Evolutionary conservation across 1,284 basidiomycete species (phyloP).

Genomic region (Inonotus obliquus): DNA sequence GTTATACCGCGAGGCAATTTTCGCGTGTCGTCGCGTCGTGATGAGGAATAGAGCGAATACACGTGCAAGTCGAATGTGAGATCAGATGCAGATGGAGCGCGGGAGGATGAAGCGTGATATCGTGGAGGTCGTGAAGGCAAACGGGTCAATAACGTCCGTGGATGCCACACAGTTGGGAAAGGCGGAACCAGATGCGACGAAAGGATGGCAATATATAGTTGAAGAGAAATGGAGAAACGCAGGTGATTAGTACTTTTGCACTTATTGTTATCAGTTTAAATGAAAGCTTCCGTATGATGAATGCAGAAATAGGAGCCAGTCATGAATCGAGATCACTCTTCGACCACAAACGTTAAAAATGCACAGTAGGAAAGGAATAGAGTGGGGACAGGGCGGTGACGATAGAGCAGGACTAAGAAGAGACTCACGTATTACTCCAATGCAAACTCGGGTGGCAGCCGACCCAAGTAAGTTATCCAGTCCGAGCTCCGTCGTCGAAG

Average conservation of each 20-base stretch:
- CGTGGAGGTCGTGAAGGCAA: neutral
- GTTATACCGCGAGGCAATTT: neutral
- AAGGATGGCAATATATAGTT: too few species aligned
- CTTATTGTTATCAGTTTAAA: neutral
- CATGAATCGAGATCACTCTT: neutral
- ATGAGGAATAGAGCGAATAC: neutral
- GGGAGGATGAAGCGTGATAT: neutral
- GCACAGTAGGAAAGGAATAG: neutral
- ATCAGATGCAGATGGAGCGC: neutral
- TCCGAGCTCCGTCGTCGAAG: neutral
- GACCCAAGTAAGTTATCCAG: neutral
- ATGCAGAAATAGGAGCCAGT: neutral
- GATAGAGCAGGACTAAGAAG: neutral
- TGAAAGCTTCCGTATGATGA: neutral
- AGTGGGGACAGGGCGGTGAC: constrained; percentile 1
- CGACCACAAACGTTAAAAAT: neutral
- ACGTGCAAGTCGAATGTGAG: neutral
- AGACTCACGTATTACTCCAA: neutral
- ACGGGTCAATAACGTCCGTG: neutral
- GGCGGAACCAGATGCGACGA: neutral
- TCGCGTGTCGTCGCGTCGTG: neutral
- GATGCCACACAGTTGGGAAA: neutral
- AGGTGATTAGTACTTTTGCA: neutral
- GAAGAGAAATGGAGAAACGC: neutral
- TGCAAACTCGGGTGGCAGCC: constrained; percentile 2